Conservation (phyloP, 192 early-diverging fungal species). For the Coemansia sp. region DNA sequence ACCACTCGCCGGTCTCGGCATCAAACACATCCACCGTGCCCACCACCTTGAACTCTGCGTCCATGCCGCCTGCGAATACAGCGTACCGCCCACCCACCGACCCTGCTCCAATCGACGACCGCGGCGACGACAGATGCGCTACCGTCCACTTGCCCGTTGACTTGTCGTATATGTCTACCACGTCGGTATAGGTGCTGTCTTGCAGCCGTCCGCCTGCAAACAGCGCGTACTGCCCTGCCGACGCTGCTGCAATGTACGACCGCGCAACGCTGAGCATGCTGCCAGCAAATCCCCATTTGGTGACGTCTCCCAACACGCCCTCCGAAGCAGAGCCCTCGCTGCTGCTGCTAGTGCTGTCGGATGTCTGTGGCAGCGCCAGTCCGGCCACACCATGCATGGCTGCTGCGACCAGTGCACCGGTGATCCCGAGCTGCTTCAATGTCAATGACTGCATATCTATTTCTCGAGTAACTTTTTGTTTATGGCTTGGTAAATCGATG, state of each 20-base stretch:
- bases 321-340: no score
- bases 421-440: no score
- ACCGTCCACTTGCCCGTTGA: conserved; percentile 28
- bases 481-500: no score
- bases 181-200: conserved; percentile 27
- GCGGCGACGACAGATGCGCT: conserved; percentile 19
- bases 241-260: conserved; percentile 30
- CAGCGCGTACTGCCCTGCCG: conserved; percentile 33
- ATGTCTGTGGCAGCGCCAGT: no score
- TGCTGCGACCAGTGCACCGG: no score
- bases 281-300: conserved; percentile 30
- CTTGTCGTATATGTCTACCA: conserved; percentile 47
- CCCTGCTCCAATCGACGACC: conserved; percentile 35
- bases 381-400: no score
- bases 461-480: no score
- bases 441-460: no score
- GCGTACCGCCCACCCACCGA: conserved; percentile 44
- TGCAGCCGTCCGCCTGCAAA: conserved; percentile 50
- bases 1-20: conserved; percentile 31
- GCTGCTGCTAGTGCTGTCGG: no score
- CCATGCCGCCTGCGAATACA: conserved; percentile 49
- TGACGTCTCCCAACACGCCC: conserved; percentile 5
- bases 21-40: conserved; percentile 48
- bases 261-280: conserved; percentile 38
- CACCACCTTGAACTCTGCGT: conserved; percentile 25